Percentiles rank a stretch among this genome's conserved stretches.
These are phyloP conservation scores for Gnomoniopsis sp. DNA, from an alignment of 2,329 filamentous ascomycete genomes.

Conservation along the genomic window DNA sequence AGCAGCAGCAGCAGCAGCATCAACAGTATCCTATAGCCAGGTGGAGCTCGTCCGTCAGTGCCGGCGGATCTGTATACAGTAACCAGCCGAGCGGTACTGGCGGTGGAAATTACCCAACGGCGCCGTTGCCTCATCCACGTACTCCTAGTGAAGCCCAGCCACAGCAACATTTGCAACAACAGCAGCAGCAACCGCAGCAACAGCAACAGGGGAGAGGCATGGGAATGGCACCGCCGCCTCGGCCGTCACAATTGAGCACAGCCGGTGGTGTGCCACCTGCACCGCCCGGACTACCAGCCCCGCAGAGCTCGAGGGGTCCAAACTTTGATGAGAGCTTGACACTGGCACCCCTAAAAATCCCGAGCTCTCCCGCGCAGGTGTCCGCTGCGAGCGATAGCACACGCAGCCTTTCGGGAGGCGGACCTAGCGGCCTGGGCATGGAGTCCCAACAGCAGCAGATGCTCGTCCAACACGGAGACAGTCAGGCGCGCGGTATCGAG, in stretches of 20 bases:
- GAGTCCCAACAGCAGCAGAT: constrained; percentile 3
- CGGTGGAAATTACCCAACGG: constrained; percentile 20
- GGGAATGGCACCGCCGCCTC: constrained; percentile 52
- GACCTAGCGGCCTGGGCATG: constrained; percentile 4
- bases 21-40: constrained; percentile 6
- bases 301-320: constrained; percentile 29
- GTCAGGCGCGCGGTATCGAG: constrained; percentile 49
- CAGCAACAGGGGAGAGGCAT: constrained; percentile 7
- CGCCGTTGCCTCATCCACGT: constrained; percentile 12
- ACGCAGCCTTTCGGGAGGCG: constrained; percentile 10
- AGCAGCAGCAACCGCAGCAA: background rate
- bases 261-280: constrained; percentile 28
- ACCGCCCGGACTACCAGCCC: constrained; percentile 24
- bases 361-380: constrained; percentile 22
- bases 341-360: constrained; percentile 50
- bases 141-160: constrained; percentile 1
- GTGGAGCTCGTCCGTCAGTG: constrained; percentile 13
- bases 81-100: constrained; percentile 8
- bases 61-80: constrained; percentile 1
- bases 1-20: constrained; percentile 8
- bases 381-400: constrained; percentile 25
- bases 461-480: constrained; percentile 19
- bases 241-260: constrained; percentile 36
- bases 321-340: constrained; percentile 53
- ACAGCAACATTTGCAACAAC: background rate